Evolutionary conservation across 768 basidiomycete species (phyloP), one percentile per base, ranked within the genome.

Genomic region (Gloeopeniophorella convolvens): DNA sequence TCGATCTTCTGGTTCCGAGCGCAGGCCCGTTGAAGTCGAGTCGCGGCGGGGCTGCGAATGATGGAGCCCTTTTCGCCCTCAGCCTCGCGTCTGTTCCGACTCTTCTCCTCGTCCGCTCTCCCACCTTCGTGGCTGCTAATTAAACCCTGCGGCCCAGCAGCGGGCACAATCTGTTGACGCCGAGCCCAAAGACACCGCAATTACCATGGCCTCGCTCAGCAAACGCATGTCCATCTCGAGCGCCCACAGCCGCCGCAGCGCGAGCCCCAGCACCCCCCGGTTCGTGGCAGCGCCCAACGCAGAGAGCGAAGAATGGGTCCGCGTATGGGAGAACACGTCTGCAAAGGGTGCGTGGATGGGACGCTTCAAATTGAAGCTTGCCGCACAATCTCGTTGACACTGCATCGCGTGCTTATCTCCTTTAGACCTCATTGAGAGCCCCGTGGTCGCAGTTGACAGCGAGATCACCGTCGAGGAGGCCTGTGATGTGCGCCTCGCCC

Each of bases 401-500:
- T n/a, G n/a, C n/a, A n/a, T n/a, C n/a, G n/a, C n/a, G n/a, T n/a
- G n/a, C n/a, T n/a, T n/a, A n/a, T n/a, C 15, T 13, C 8, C 6
- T 23, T 8, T 27, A 89, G 87, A 85, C 61, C 70, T 89, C 21
- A 80, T 87, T 55, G 85, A 88, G 62, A 75, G 75, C 36, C 77
- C 76, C 3, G 74, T 89, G 41, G 76, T 87, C 13, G 69, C 72
- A 23, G 73, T 90, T 9, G 80, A 82, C 47, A 77, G 77, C n/a
- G 79, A 87, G 37, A 79, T 75, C 7, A 82, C 77, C 42, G 89
- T 91, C 15, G 88, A 91, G 63, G 83, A 86, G 36, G 87, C 88
- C 11, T 90, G 87, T 60, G 86, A 88, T 56, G 88, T 84, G 60
- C 60, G 75, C 68, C 37, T 41, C 21, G 28, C 35, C 6, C 11